phyloP scores from a whole-genome alignment of 306 rosid species.

The Lithocarpus polystachyus region DNA sequence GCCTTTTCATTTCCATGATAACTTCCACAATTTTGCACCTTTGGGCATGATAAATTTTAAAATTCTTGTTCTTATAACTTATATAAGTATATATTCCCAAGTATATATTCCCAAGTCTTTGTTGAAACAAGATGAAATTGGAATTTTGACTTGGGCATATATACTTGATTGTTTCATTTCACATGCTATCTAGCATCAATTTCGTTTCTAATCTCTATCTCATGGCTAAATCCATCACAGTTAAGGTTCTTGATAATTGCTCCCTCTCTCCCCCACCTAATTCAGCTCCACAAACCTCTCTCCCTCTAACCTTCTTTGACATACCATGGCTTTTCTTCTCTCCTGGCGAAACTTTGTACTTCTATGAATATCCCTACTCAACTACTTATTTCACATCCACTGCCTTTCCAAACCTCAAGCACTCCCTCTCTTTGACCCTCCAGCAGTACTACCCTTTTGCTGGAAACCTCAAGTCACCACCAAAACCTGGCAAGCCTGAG shows the following conservation, averaged over 20 bases:
- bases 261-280: conserved; percentile 22
- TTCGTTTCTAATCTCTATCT: not conserved
- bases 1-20: too few relatives aligned
- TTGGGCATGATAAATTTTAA: too few relatives aligned
- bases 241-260: conserved; percentile 30
- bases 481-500: conserved; percentile 26
- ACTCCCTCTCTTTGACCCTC: conserved; percentile 47
- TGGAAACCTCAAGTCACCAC: conserved; percentile 18
- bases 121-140: too few relatives aligned
- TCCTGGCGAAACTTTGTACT: conserved; percentile 48
- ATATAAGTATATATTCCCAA: too few relatives aligned
- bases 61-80: too few relatives aligned
- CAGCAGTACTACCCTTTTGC: conserved; percentile 46
- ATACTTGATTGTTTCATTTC: too few relatives aligned
- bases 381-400: conserved; percentile 29
- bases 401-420: conserved; percentile 41
- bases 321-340: conserved; percentile 56
- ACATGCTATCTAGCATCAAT: not conserved
- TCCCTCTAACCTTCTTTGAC: conserved; percentile 52
- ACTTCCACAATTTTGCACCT: too few relatives aligned
- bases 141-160: too few relatives aligned
- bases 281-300: conserved; percentile 18
- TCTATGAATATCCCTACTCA: conserved; percentile 35
- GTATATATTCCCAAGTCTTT: too few relatives aligned
- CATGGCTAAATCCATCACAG: not conserved